Evolutionary conservation across 257 asterid species (phyloP), one percentile per base, ranked within the genome.

Genomic region (Primulina tabacum): DNA sequence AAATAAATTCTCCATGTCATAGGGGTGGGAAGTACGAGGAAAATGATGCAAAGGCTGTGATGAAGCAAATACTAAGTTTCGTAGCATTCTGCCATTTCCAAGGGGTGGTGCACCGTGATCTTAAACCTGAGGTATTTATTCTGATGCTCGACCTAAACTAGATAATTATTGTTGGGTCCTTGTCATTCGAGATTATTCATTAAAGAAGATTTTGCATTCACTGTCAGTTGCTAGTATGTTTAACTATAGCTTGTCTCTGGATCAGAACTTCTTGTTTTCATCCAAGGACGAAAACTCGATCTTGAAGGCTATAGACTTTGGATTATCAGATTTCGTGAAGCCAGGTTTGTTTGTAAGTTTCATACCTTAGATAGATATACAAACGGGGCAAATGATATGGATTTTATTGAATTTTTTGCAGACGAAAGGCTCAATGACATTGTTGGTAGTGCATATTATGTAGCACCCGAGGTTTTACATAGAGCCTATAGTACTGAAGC

Each of bases 71-170:
- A 82, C 76, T 92, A 28, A 90, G 87, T 30, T 88, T 84, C 28
- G 97, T 85, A 57, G 72, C 96, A 18, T 92, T 82, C 78, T 92
- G 91, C 80, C 98, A 92, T 87, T 96, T 92, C 67, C 98, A 90
- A 70, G 98, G 98, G 21, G 96, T 92, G 59, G 98, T 92, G 56
- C 98, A 92, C 79, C 86, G 98, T 73, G 97, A 92, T 84, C 97
- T 92, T 69, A 92, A 92, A 80, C 98, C 98, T 2, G 97, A 92
- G 96, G 98, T 88, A 73, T 65, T 43, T 40, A 11, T 9, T 43
- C 6, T 43, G 55, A 43, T 40, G 50, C 17, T 40, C 50, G 5
- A 40, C 5, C 50, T 38, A 38, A 9, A 10, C 9, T 11, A 40
- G 50, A 40, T 40, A 1, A 5, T 9, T 10, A 0, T 43, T 43